A percentile compares a stretch with the other conserved stretches of the same genome.
These are phyloP conservation scores for Spiromastix sp. DNA, from an alignment of 2,329 filamentous ascomycete genomes.

Conservation along the genomic window DNA sequence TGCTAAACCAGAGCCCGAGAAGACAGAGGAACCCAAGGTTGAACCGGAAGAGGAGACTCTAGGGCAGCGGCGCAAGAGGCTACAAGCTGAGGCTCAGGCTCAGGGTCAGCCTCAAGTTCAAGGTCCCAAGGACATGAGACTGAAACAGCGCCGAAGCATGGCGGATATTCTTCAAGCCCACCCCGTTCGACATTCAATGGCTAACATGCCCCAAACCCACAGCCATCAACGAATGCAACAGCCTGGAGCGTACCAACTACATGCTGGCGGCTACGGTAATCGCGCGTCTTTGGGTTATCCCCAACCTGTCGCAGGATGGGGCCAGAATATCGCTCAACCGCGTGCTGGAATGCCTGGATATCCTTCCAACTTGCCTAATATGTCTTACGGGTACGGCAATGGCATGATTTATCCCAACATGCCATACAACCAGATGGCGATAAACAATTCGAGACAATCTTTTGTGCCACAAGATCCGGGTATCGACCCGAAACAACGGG, in stretches of 20 bases:
- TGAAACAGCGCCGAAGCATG: conserved; percentile 34
- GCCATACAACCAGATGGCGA: conserved; percentile 2
- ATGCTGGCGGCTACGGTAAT: neutral
- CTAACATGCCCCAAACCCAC: neutral
- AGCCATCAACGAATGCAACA: neutral
- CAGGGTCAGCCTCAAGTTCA: too few species aligned
- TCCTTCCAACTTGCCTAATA: neutral
- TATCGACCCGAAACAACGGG: conserved; percentile 42
- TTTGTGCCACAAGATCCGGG: conserved; percentile 10
- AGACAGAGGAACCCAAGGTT: conserved; percentile 8
- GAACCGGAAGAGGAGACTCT: conserved; percentile 35
- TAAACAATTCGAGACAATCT: conserved; percentile 3
- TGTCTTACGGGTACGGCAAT: neutral
- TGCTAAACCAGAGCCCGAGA: conserved; percentile 12
- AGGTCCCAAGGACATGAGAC: conserved; percentile 8
- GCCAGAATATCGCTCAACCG: neutral
- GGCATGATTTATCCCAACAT: neutral
- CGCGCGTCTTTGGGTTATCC: neutral
- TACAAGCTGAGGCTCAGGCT: conserved; percentile 29
- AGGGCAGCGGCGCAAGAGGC: conserved; percentile 34
- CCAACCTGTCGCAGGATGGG: too few species aligned
- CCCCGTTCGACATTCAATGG: conserved; percentile 27
- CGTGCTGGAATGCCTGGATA: neutral
- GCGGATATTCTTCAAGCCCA: conserved; percentile 43
- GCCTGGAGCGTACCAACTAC: neutral